These are phyloP conservation scores for Lasiosphaeria miniovina DNA, from an alignment of 495 filamentous ascomycete species.

Conservation along the genomic window DNA sequence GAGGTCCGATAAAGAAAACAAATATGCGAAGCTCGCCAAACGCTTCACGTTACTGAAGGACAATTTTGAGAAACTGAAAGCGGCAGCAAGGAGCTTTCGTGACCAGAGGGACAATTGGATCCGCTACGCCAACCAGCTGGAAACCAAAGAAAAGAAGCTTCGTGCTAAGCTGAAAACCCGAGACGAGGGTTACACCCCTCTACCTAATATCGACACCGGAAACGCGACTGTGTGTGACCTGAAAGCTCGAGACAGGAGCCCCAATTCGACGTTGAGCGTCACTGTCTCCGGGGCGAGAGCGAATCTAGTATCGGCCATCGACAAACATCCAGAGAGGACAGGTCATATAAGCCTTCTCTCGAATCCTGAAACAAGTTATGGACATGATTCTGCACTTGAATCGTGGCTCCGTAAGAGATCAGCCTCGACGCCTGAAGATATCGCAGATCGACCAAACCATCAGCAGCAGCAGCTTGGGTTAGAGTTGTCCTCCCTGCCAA, in stretches of 20 bases:
- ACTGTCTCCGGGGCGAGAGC: not conserved
- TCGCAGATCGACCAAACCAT: not conserved
- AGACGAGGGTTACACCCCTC: not conserved
- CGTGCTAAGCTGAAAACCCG: conserved; percentile 21
- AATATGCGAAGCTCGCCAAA: conserved; percentile 28
- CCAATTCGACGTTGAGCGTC: not conserved
- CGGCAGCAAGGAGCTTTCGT: conserved; percentile 9
- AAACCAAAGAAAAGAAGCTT: conserved; percentile 21
- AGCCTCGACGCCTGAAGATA: conserved; percentile 2
- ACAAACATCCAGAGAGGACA: not conserved
- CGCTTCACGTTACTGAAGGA: conserved; percentile 23
- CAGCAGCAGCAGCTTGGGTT: not conserved
- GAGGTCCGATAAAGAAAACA: conserved; percentile 15
- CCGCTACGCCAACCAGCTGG: conserved; percentile 26
- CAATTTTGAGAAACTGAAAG: conserved; percentile 19
- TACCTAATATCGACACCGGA: not conserved
- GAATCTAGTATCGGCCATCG: not conserved
- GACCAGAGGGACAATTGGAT: conserved; percentile 27
- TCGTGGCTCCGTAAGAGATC: conserved; percentile 3
- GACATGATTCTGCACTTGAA: not conserved
- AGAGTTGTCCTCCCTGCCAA: not conserved
- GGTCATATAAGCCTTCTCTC: conserved; percentile 12
- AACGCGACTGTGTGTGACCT: not conserved
- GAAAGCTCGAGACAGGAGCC: not conserved
- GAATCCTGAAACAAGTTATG: conserved; percentile 10